Conservation (phyloP, 345 rosid species). For the Salix caprea region DNA sequence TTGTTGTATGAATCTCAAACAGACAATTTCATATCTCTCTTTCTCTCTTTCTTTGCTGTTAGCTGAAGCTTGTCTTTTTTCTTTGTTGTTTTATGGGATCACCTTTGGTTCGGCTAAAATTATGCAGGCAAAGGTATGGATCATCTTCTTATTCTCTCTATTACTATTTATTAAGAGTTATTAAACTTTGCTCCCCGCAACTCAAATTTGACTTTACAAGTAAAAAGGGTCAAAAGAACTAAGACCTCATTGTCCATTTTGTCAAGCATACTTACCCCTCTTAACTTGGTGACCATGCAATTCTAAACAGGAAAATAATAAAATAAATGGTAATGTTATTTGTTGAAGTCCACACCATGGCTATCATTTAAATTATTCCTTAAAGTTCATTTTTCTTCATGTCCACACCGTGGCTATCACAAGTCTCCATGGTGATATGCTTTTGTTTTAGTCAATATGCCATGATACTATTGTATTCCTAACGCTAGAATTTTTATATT, state of each 20-base stretch:
- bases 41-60: neutral
- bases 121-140: conserved; percentile 81
- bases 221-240: neutral
- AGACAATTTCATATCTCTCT: neutral
- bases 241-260: neutral
- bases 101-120: conserved; percentile 19
- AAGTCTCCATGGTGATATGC: neutral
- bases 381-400: neutral
- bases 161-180: neutral
- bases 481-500: neutral
- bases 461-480: neutral
- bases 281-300: neutral
- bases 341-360: neutral
- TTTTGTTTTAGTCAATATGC: neutral
- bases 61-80: conserved; percentile 15
- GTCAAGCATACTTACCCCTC: neutral
- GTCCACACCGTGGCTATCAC: too few species aligned
- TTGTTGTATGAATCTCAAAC: neutral
- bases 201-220: neutral
- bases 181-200: neutral
- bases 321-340: neutral
- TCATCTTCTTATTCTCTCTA: neutral
- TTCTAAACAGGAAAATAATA: neutral
- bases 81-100: conserved; percentile 38
- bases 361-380: neutral